Evolutionary conservation across 805 yeast species (phyloP).

Genomic region (Spathaspora passalidarum): DNA sequence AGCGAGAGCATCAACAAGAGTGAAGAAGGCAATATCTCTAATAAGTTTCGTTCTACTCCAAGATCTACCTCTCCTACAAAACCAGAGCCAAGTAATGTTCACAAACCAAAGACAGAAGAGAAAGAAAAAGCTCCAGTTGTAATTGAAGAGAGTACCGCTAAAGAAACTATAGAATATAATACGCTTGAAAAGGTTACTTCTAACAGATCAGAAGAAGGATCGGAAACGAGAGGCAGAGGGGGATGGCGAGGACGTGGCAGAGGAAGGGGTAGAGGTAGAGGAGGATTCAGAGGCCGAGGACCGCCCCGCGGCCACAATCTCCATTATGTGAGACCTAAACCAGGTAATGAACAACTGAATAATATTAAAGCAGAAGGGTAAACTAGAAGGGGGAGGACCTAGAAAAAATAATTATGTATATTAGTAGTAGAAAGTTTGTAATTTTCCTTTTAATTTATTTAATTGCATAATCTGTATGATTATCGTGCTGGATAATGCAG

Average conservation of each 20-base stretch:
- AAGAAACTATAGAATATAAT: background rate
- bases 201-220: background rate
- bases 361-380: background rate
- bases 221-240: conserved; percentile 2
- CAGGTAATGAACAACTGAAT: background rate
- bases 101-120: background rate
- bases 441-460: background rate
- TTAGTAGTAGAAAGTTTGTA: background rate
- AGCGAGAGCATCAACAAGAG: too few species aligned
- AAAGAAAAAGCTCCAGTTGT: background rate
- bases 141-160: background rate
- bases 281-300: conserved; percentile 5
- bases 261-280: conserved; percentile 11
- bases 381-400: background rate
- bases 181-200: background rate
- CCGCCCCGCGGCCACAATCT: conserved; percentile 17
- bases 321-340: conserved; percentile 21
- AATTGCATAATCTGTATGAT: background rate
- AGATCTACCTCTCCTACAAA: background rate
- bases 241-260: conserved; percentile 8
- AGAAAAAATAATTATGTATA: conserved; percentile 1
- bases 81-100: background rate
- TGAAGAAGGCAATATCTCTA: conserved; percentile 3
- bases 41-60: conserved; percentile 3
- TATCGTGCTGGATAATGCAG: background rate